A percentile compares a stretch with the other conserved stretches of the same genome.
Evolutionary conservation across 306 rosid genomes (phyloP).

Genomic region (Medicago arabica): DNA sequence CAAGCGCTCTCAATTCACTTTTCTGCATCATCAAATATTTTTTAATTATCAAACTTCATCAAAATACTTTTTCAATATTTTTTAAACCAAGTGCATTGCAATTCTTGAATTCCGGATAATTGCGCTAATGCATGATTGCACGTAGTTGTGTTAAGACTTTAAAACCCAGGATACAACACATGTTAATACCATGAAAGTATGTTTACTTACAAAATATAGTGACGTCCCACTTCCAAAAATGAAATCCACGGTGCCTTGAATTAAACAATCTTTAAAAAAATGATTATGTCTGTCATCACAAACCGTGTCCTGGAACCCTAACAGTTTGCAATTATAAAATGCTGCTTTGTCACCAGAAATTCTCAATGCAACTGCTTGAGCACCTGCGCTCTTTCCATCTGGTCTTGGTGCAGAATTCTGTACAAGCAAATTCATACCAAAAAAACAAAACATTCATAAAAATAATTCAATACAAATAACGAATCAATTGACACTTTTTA

Average conservation of each 20-base stretch:
- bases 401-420: conserved; percentile 42
- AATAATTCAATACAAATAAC: no score
- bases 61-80: no score
- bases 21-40: conserved; percentile 44
- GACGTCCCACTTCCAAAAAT: conserved; percentile 43
- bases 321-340: not conserved
- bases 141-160: not conserved
- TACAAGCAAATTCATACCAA: not conserved
- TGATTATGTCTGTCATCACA: conserved; percentile 38
- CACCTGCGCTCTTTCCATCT: not conserved
- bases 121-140: no score
- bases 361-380: conserved; percentile 39
- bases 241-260: conserved; percentile 39
- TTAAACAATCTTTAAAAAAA: conserved; percentile 31
- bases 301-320: conserved; percentile 35
- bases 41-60: no score
- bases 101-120: no score
- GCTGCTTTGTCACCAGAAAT: conserved; percentile 44
- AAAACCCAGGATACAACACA: no score
- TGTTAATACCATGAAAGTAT: no score
- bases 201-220: conserved; percentile 36
- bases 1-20: conserved; percentile 41
- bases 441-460: no score
- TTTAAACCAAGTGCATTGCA: no score
- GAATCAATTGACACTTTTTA: not conserved